A percentile compares a stretch with the other conserved stretches of the same genome.
Conservation (phyloP, 108 stramenopile species). For the Pseudonitzschia pungens region DNA sequence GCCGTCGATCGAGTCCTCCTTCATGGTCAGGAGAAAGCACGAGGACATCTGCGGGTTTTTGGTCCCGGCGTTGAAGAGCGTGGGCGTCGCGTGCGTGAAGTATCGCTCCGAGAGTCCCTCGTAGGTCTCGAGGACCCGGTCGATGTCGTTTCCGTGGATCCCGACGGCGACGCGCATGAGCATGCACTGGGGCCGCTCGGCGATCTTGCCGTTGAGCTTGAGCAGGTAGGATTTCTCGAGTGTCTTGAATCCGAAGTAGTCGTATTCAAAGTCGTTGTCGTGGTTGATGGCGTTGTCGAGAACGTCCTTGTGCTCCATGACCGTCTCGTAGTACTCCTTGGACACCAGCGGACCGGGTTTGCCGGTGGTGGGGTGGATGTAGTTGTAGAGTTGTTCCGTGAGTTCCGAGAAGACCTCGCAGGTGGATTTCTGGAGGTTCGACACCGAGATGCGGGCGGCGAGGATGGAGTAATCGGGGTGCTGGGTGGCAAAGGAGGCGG, state of each 20-base stretch:
- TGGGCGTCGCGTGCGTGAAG: slow-evolving; percentile 99
- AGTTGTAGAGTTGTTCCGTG: slow-evolving; percentile 74
- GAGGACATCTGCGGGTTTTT: slow-evolving; percentile 96
- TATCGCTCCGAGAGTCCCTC: slow-evolving; percentile 88
- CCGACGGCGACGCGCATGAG: slow-evolving; percentile 98
- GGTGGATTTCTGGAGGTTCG: slow-evolving; percentile 98
- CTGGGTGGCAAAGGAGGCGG: slow-evolving; percentile 96
- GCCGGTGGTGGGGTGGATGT: slow-evolving; percentile 92
- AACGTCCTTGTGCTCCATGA: slow-evolving; percentile 84
- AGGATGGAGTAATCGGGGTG: slow-evolving; percentile 98
- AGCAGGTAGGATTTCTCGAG: slow-evolving; percentile 96
- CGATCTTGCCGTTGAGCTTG: slow-evolving; percentile 88
- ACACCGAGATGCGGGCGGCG: slow-evolving; percentile 97
- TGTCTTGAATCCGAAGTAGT: slow-evolving; percentile 99
- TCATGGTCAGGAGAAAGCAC: slow-evolving; percentile 96
- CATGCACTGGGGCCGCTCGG: slow-evolving; percentile 98
- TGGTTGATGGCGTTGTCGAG: slow-evolving; percentile 88
- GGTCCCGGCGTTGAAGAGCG: slow-evolving; percentile 98
- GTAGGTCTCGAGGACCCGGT: slow-evolving; percentile 93
- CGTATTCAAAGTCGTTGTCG: slow-evolving; percentile 94
- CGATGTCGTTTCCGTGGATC: slow-evolving; percentile 95
- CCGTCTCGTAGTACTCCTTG: slow-evolving; percentile 74
- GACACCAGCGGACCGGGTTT: slow-evolving; percentile 87
- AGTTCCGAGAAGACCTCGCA: slow-evolving; percentile 87
- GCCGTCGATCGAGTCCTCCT: slow-evolving; percentile 97